These are phyloP conservation scores for Euphrasia arctica DNA, from an alignment of 305 asterid species.

Conservation along the genomic window DNA sequence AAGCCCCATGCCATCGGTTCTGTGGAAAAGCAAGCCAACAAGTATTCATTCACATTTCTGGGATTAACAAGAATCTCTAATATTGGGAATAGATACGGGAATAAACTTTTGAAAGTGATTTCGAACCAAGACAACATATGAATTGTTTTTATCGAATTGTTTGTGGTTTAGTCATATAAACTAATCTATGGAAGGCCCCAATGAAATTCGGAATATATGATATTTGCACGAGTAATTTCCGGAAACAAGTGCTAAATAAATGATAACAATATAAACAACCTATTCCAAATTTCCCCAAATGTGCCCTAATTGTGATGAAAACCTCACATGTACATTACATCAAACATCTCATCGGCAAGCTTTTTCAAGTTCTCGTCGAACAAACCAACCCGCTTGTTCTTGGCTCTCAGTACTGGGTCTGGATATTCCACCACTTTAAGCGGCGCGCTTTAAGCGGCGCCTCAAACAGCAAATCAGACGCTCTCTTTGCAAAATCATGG, in stretches of 20 bases:
- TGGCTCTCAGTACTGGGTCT: conserved; percentile 69
- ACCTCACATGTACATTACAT: conserved; percentile 82
- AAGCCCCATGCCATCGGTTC: conserved; percentile 96
- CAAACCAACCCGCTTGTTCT: conserved; percentile 58
- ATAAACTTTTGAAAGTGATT: too few species aligned
- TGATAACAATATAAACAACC: neutral
- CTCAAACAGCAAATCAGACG: conserved; percentile 68
- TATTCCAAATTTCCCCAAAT: neutral
- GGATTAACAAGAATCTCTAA: conserved; percentile 22
- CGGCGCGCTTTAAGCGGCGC: conserved; percentile 31
- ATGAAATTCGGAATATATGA: neutral
- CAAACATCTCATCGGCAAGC: conserved; percentile 86
- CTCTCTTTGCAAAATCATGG: conserved; percentile 23
- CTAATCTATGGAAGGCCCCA: too few species aligned
- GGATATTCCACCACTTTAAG: conserved; percentile 67
- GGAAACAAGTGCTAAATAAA: too few species aligned
- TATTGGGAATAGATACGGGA: conserved; percentile 13
- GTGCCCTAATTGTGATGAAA: neutral
- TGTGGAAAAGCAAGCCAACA: conserved; percentile 46
- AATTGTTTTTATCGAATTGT: neutral
- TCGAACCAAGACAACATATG: neutral
- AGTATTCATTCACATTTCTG: conserved; percentile 39
- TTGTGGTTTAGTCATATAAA: too few species aligned
- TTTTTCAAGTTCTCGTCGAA: conserved; percentile 78
- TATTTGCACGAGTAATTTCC: neutral